Base-by-base conservation (phyloP, 2,329 filamentous ascomycete species). In the Domatiomyces catenatus region DNA sequence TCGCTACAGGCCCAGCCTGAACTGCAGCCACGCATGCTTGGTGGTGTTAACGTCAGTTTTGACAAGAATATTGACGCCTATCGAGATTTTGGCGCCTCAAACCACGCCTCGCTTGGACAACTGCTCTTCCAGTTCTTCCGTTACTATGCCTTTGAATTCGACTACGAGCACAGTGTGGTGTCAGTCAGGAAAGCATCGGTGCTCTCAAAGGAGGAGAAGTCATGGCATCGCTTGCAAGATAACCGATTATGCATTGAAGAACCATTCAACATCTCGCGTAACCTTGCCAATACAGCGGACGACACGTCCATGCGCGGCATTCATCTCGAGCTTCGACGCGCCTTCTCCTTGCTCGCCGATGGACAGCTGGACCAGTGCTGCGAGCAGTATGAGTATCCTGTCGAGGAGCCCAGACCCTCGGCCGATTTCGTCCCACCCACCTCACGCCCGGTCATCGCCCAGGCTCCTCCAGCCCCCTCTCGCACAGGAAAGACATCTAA, bases 61-160 rank as follows among this genome's bases (percentile, higher is more conserved):
- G 88, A 88, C 47, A 90, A 96, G 61, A 84, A 96, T 64, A 62
- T 95, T 19, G 76, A 84, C 26, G 79, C 81, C 46, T 69, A 96
- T 49, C 73, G 72, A 47, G 84, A 81, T 0, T 93, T 82, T 66
- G 88, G 92, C 1, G 71, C 74, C 43, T 77, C 78, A 58, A 98
- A 96, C 64, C 84, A 83, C 61, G 86, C 93, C 54, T 82, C 83
- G 0, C 65, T 92, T 24, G 90, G 89, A 3, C 79, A 88, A 54
- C 75, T 98, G n/a, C 71, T 98, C 1, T 98, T 96, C 60, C 79
- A 89, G 43, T 98, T 98, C 68, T 98, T 96, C 67, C 82, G 87
- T 44, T 88, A 90, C 61, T 98, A 95, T 62, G 90, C 85, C 1
- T 83, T 95, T 66, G 89, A 95, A 65, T 80, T 96, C 54, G 83